These are phyloP conservation scores for Artomyces pyxidatus DNA, from an alignment of 768 basidiomycete species.

Conservation along the genomic window DNA sequence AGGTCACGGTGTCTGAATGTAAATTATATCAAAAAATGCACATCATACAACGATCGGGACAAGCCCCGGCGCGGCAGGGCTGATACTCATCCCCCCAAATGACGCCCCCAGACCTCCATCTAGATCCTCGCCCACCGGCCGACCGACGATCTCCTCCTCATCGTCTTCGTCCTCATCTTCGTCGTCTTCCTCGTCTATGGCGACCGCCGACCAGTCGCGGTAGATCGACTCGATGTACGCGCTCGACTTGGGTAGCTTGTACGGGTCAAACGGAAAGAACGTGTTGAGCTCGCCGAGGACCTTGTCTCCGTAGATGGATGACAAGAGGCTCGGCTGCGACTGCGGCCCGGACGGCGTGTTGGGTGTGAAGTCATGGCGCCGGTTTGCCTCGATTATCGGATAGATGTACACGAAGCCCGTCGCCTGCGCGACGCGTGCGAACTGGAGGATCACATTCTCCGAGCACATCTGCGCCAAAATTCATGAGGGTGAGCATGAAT, in stretches of 20 bases:
- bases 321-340: background rate
- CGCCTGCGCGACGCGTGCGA: constrained; percentile 85
- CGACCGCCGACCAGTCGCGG: constrained; percentile 83
- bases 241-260: constrained; percentile 74
- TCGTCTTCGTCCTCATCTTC: constrained; percentile 61
- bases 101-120: constrained; percentile 51
- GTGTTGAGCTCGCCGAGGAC: constrained; percentile 64
- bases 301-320: constrained; percentile 17
- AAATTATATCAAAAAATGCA: background rate
- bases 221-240: constrained; percentile 78
- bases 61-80: constrained; percentile 35
- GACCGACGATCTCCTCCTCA: constrained; percentile 35
- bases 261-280: constrained; percentile 99
- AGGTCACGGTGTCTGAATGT: too few relatives aligned
- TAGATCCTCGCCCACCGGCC: constrained; percentile 25
- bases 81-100: constrained; percentile 80
- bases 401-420: constrained; percentile 93
- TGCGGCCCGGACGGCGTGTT: constrained; percentile 10
- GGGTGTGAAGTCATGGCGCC: constrained; percentile 45
- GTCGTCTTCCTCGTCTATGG: constrained; percentile 58
- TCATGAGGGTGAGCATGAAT: background rate
- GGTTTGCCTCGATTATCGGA: constrained; percentile 85
- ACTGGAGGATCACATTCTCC: constrained; percentile 82
- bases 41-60: background rate
- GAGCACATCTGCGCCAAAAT: constrained; percentile 63